Evolutionary conservation across 192 early-diverging fungal genomes (phyloP).

Genomic region (Diversispora epigaea): DNA sequence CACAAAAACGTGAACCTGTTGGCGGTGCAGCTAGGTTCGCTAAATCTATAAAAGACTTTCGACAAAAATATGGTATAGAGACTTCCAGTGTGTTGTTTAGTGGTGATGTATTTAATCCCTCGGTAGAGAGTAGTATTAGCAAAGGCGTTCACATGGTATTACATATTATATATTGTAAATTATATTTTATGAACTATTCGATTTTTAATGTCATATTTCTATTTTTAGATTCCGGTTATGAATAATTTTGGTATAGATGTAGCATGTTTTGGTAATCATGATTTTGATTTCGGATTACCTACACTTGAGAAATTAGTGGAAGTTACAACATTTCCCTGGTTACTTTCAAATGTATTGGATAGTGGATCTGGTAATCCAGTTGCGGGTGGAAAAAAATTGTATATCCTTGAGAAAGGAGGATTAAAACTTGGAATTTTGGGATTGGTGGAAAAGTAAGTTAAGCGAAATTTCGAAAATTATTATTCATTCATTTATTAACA

Average conservation of each 20-base stretch:
- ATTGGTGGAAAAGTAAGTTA: constrained; percentile 59
- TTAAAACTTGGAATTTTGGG: constrained; percentile 68
- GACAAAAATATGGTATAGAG: constrained; percentile 18
- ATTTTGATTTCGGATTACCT: constrained; percentile 71
- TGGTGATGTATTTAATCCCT: constrained; percentile 68
- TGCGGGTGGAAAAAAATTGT: constrained; percentile 39
- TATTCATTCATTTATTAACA: constrained; percentile 3
- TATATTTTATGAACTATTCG: background rate
- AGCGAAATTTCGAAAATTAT: background rate
- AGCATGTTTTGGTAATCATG: constrained; percentile 70
- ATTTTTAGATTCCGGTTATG: constrained; percentile 46
- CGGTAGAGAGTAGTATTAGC: constrained; percentile 65
- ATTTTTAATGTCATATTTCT: background rate
- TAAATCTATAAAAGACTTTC: constrained; percentile 44
- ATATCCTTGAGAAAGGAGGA: constrained; percentile 49
- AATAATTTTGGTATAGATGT: constrained; percentile 61
- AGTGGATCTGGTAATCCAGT: constrained; percentile 35
- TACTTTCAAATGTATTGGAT: constrained; percentile 66
- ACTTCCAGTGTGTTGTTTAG: constrained; percentile 59
- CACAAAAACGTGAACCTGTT: constrained; percentile 54
- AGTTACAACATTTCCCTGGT: constrained; percentile 68
- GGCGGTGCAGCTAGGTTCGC: constrained; percentile 66
- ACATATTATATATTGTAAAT: background rate
- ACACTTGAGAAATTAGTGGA: constrained; percentile 48
- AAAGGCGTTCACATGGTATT: constrained; percentile 62